phyloP scores from a whole-genome alignment of 2,329 filamentous ascomycete genomes.

The Trichophyton benhamiae region DNA sequence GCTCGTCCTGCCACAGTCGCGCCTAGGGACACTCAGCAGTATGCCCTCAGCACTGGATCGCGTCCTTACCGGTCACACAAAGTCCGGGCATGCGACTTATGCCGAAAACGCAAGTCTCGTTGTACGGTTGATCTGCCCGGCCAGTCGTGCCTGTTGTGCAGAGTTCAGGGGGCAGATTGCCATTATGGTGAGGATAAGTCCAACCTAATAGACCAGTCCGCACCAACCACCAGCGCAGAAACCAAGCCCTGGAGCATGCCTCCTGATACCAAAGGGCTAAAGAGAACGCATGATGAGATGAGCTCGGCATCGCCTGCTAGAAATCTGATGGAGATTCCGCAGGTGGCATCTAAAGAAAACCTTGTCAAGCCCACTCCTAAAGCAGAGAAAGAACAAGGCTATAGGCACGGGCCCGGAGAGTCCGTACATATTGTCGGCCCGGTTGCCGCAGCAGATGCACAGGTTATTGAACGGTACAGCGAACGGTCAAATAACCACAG shows the following conservation, averaged over 20 bases:
- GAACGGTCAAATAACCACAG: constrained; percentile 26
- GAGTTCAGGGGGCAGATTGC: constrained; percentile 46
- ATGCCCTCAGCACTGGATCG: constrained; percentile 28
- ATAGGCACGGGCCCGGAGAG: constrained; percentile 20
- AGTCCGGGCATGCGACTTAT: constrained; percentile 48
- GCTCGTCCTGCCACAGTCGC: constrained; percentile 1
- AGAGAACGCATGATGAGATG: constrained; percentile 10
- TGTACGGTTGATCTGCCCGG: constrained; percentile 46
- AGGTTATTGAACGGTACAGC: constrained; percentile 47
- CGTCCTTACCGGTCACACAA: constrained; percentile 52
- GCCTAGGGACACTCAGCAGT: constrained; percentile 6
- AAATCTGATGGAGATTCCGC: constrained; percentile 6
- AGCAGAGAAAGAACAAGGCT: neutral
- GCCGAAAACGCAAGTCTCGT: constrained; percentile 48
- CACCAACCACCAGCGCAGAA: constrained; percentile 12
- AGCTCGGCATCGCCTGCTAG: neutral
- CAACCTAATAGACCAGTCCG: constrained; percentile 17
- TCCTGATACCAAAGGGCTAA: constrained; percentile 7
- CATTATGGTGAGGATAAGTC: constrained; percentile 37
- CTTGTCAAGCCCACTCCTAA: neutral
- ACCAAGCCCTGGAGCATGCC: constrained; percentile 7
- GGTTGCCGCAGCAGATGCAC: constrained; percentile 47
- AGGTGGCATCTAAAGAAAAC: neutral
- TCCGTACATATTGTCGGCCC: constrained; percentile 48
- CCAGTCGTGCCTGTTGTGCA: constrained; percentile 45